Conservation (phyloP, 495 filamentous ascomycete genomes). For the Thermothielavioides terrestris region DNA sequence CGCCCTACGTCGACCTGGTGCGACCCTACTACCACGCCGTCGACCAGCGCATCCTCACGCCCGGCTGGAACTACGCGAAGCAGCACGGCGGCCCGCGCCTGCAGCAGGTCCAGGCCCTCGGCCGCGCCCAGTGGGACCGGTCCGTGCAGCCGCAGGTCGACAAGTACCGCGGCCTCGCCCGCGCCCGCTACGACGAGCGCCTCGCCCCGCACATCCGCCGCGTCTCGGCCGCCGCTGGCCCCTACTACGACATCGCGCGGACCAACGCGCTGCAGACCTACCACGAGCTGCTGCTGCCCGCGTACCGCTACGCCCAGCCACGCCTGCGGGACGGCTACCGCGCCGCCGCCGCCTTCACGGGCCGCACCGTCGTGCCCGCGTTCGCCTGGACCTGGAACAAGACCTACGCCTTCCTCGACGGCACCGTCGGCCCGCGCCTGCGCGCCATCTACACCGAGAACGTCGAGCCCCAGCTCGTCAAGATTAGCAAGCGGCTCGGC, state of each 20-base stretch:
- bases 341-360: slow-evolving; percentile 54
- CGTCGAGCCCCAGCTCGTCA: slow-evolving; percentile 88
- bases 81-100: slow-evolving; percentile 74
- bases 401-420: slow-evolving; percentile 57
- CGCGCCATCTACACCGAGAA: slow-evolving; percentile 76
- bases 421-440: slow-evolving; percentile 70
- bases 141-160: slow-evolving; percentile 65
- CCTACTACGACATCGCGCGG: slow-evolving; percentile 62
- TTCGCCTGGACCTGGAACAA: slow-evolving; percentile 59
- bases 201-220: slow-evolving; percentile 68
- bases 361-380: slow-evolving; percentile 65
- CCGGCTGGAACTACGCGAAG: slow-evolving; percentile 54
- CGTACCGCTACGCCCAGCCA: slow-evolving; percentile 62
- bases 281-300: slow-evolving; percentile 62
- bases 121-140: slow-evolving; percentile 66
- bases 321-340: slow-evolving; percentile 64
- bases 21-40: slow-evolving; percentile 64
- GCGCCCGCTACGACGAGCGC: slow-evolving; percentile 56
- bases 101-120: slow-evolving; percentile 53
- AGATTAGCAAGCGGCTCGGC: slow-evolving; percentile 83
- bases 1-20: slow-evolving; percentile 68
- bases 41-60: slow-evolving; percentile 58
- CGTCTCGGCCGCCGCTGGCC: slow-evolving; percentile 45
- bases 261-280: slow-evolving; percentile 56
- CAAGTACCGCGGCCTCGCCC: slow-evolving; percentile 48